Base-by-base conservation (phyloP, 2,329 filamentous ascomycete species). In the Pyricularia sp. region DNA sequence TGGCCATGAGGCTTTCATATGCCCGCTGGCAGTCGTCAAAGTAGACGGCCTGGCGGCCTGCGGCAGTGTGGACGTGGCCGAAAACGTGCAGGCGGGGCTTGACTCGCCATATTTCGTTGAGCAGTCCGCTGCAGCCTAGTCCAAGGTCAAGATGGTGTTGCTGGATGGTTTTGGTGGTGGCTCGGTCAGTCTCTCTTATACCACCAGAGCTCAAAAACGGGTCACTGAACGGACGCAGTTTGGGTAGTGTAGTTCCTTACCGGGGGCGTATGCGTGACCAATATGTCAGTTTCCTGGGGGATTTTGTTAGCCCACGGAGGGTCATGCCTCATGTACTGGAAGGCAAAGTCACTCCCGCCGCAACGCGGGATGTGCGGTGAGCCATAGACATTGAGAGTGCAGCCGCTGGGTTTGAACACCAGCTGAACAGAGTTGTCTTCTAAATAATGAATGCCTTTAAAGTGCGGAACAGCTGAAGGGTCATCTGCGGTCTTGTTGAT, bases 231-330 rank as follows among this genome's bases (percentile, higher is more conserved):
- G n/a, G 66, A 59, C n/a, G 12, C 4, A 4, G 28, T 61, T 61
- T 10, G 4, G 33, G 60, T 35, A 53, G 24, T 19, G 24, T 19
- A 24, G 62, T 53, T 2, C 69, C 76, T 68, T 76, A 83, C 82
- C 1, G 91, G 90, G 31, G 92, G 92, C 0, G 85, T 86, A 72
- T 96, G 92, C 1, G 92, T 96, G 60, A 96, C 77, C 16, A 96
- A 80, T 64, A 96, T 84, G 70, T 96, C 91, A 0, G 86, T 88
- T 69, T 89, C 84, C 1, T 78, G 75, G 0, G 91, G 91, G 5
- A 96, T 79, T 24, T 84, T 88, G 67, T 84, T 83, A 3, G 82
- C 79, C 90, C 91, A 96, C 0, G 88, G 88, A 70, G 91, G 84
- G 24, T 80, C 75, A 1, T 80, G 78, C 30, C 83, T 76, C 6